Evolutionary conservation across 768 basidiomycete species (phyloP), one percentile per base, ranked within the genome.

Genomic region (Amanita thiersii): DNA sequence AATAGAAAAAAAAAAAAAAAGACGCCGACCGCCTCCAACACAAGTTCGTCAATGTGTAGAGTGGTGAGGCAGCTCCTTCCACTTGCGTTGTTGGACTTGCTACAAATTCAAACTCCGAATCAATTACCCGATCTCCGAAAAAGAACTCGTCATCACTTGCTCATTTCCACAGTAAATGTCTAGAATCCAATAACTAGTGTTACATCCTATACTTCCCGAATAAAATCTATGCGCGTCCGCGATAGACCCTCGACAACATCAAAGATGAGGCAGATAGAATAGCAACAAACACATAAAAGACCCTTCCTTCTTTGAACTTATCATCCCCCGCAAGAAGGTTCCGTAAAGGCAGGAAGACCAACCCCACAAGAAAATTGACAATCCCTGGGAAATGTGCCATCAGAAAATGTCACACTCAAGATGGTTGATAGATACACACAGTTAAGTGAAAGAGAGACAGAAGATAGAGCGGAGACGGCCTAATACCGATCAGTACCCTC

Each of bases 261-360:
- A 64, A 59, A 26, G 61, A 56, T 2, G 64, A 63, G 24, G 58
- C 38, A 41, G 63, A 59, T 37, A 93, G 64, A 9, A 81, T 52
- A 0, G 53, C 68, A 2, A 78, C 82, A 54, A 94, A 97, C 3
- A 93, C 62, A 52, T 83, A 93, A 57, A 97, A 97, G 2, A 97
- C 79, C 34, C 84, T 72, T n/a, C 91, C 91, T 52, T 87, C 83
- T 49, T 86, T 83, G 38, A 55, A 54, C 38, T 59, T 59, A 38
- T 74, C 69, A 1, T 76, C 79, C 2, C 70, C 70, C 6, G 87
- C 72, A 32, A 98, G 70, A 14, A 73, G 50, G 59, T 88, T 79
- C 41, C 89, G 79, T 28, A 96, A 60, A 0, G 90, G 92, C 15
- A 97, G 67, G 63, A 98, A 98, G 17, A 76, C 57, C 3, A 96